Evolutionary conservation across 306 rosid species (phyloP).

Genomic region (Citrullus amarus): DNA sequence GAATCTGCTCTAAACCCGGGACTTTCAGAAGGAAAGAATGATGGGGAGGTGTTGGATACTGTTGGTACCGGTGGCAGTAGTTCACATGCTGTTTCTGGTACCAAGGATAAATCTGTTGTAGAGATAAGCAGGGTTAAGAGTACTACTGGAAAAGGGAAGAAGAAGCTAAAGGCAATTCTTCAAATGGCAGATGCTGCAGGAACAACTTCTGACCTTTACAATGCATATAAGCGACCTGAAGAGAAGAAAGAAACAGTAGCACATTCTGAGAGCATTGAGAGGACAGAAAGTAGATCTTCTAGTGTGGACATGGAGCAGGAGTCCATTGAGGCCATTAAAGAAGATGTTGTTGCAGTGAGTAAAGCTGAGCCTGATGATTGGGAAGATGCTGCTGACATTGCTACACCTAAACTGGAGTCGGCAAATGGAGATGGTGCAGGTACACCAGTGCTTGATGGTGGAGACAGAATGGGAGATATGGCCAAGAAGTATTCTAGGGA

Average conservation of each 20-base stretch:
- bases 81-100: constrained; percentile 23
- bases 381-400: constrained; percentile 93
- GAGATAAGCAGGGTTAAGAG: constrained; percentile 48
- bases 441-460: constrained; percentile 8
- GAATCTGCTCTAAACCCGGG: constrained; percentile 12
- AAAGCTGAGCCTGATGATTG: constrained; percentile 84
- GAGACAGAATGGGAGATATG: constrained; percentile 34
- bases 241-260: constrained; percentile 55
- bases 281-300: constrained; percentile 27
- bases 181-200: constrained; percentile 96
- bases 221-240: constrained; percentile 86
- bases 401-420: constrained; percentile 55
- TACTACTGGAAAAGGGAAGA: constrained; percentile 28
- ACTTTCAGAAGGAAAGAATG: constrained; percentile 25
- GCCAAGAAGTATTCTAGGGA: constrained; percentile 70
- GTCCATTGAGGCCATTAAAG: constrained; percentile 22
- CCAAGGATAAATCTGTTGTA: constrained; percentile 37
- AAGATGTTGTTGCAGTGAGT: constrained; percentile 21
- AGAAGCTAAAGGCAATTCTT: constrained; percentile 49
- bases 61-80: constrained; percentile 16
- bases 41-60: constrained; percentile 32
- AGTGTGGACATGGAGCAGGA: constrained; percentile 28
- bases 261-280: constrained; percentile 35
- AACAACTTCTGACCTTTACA: constrained; percentile 79
- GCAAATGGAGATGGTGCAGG: constrained; percentile 17